A percentile compares a stretch with the other conserved stretches of the same genome.
phyloP scores from a whole-genome alignment of 2,329 filamentous ascomycete species.

The Colletotrichum somersetense region DNA sequence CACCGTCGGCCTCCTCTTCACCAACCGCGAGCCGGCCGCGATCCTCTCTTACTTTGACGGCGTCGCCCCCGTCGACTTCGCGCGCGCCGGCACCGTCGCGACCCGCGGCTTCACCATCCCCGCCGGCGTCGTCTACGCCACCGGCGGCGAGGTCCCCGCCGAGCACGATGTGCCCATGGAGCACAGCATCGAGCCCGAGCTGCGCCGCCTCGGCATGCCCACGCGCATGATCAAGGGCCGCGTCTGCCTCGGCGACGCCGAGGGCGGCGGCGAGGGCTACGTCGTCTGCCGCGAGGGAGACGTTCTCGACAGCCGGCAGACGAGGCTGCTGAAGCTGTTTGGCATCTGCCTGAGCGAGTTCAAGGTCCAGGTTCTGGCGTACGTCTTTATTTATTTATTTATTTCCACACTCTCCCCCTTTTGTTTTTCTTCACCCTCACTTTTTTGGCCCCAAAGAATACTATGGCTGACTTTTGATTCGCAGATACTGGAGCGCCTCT shows the following conservation, averaged over 20 bases:
- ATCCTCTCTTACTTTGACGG: slow-evolving; percentile 79
- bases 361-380: slow-evolving; percentile 82
- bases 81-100: slow-evolving; percentile 84
- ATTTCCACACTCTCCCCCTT: too few species aligned
- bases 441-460: not conserved
- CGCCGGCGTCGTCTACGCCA: slow-evolving; percentile 83
- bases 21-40: slow-evolving; percentile 76
- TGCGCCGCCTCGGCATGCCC: slow-evolving; percentile 90
- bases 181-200: slow-evolving; percentile 89
- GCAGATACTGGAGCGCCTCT: slow-evolving; percentile 73
- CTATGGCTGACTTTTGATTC: slow-evolving; percentile 18
- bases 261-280: slow-evolving; percentile 67
- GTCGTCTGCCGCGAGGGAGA: slow-evolving; percentile 88
- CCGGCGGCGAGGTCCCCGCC: slow-evolving; percentile 81
- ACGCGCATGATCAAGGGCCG: slow-evolving; percentile 90
- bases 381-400: slow-evolving; percentile 51
- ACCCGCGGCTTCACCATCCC: slow-evolving; percentile 84
- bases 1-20: slow-evolving; percentile 91
- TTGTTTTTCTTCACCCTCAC: not conserved
- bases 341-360: slow-evolving; percentile 93
- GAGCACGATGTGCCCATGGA: slow-evolving; percentile 89
- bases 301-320: slow-evolving; percentile 89
- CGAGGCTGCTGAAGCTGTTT: slow-evolving; percentile 93
- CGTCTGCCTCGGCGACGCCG: slow-evolving; percentile 76
- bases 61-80: slow-evolving; percentile 86